Evolutionary conservation across 352 stramenopile genomes (phyloP).

Genomic region (Phytophthora litchii): DNA sequence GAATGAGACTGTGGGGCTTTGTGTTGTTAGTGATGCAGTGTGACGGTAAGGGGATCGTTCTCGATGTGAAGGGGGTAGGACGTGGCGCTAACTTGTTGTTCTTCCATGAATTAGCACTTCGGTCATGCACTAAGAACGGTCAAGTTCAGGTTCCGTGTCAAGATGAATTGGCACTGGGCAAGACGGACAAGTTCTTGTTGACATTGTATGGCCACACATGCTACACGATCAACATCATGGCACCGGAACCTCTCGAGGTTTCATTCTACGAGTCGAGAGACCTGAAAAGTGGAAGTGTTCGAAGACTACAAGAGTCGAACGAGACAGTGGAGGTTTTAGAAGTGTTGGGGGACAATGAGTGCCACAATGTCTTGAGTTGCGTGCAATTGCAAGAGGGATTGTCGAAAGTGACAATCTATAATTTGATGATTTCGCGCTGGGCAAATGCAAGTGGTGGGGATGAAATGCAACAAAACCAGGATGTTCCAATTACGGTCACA

Average conservation of each 20-base stretch:
- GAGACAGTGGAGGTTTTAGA: slow-evolving; percentile 8
- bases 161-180: slow-evolving; percentile 50
- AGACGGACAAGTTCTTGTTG: slow-evolving; percentile 54
- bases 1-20: not conserved
- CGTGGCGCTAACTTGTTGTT: not conserved
- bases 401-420: slow-evolving; percentile 46
- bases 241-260: slow-evolving; percentile 50
- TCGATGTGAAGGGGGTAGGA: not conserved
- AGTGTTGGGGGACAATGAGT: slow-evolving; percentile 26
- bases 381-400: slow-evolving; percentile 41
- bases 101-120: slow-evolving; percentile 13
- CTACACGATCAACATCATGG: slow-evolving; percentile 50
- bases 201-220: slow-evolving; percentile 61
- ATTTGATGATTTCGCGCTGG: slow-evolving; percentile 48
- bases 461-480: slow-evolving; percentile 6
- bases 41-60: slow-evolving; percentile 12
- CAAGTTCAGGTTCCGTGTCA: slow-evolving; percentile 56
- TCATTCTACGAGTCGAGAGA: slow-evolving; percentile 55
- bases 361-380: slow-evolving; percentile 38
- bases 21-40: not conserved
- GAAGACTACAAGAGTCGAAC: slow-evolving; percentile 9
- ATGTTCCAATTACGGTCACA: slow-evolving; percentile 18
- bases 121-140: slow-evolving; percentile 52
- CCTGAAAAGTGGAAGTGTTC: slow-evolving; percentile 24
- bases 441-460: slow-evolving; percentile 1